These are phyloP conservation scores for Penicillium hordei DNA, from an alignment of 2,329 filamentous ascomycete species.

Conservation along the genomic window DNA sequence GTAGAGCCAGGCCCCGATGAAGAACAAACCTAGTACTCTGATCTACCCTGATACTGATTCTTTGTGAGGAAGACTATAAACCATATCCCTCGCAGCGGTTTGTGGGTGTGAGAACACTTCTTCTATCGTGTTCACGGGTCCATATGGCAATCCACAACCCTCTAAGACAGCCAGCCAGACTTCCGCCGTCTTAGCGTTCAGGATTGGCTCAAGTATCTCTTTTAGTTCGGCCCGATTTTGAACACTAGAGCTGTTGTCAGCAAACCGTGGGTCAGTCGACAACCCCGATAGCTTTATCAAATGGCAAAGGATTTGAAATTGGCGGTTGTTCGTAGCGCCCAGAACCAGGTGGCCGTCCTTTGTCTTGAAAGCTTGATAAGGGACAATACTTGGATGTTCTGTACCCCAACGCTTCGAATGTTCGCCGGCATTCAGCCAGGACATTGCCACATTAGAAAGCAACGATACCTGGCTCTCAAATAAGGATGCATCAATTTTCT, in stretches of 20 bases:
- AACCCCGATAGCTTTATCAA: constrained; percentile 60
- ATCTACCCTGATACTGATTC: constrained; percentile 25
- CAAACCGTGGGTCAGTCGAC: constrained; percentile 60
- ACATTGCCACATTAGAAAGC: constrained; percentile 45
- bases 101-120: constrained; percentile 49
- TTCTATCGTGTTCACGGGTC: constrained; percentile 47
- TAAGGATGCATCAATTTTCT: constrained; percentile 47
- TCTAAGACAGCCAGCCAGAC: constrained; percentile 46
- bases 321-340: constrained; percentile 69
- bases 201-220: constrained; percentile 35
- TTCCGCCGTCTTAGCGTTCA: constrained; percentile 39
- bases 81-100: constrained; percentile 42
- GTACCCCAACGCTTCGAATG: constrained; percentile 48
- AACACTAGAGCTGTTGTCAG: constrained; percentile 63
- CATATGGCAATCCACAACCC: constrained; percentile 48
- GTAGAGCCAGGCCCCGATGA: neutral
- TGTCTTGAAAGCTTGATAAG: constrained; percentile 60
- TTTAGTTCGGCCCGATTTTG: constrained; percentile 46
- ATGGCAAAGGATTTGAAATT: constrained; percentile 66
- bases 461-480: constrained; percentile 47
- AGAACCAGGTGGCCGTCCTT: constrained; percentile 69
- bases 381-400: constrained; percentile 50
- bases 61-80: constrained; percentile 27
- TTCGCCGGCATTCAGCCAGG: constrained; percentile 42
- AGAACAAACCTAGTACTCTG: constrained; percentile 29